Base-by-base conservation (phyloP, 345 rosid genomes). In the Lumnitzera littorea region DNA sequence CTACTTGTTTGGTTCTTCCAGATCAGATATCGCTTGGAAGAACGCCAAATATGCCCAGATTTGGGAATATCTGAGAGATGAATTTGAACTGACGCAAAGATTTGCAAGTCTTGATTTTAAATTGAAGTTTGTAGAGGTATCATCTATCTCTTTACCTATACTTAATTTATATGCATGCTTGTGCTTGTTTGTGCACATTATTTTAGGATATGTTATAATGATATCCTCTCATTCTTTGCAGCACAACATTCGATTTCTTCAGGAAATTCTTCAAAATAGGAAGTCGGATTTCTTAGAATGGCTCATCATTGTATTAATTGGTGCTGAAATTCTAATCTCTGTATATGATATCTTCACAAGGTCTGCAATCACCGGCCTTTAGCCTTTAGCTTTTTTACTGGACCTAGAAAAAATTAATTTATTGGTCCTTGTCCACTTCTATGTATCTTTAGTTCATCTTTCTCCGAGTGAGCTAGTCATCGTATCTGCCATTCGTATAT, bases 21-120 rank as follows among this genome's bases (percentile, higher is more conserved):
- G 98, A 77, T 94, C 96, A 13, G 99, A 94, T 70, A 94, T 90
- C 58, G 97, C 97, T 15, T 94, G 99, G 99, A 94, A 94, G 70
- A 89, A 94, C 73, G 99, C 96, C 4, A 94, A 90, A 70, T 94
- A 82, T 70, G 88, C 84, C 53, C 88, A 86, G 81, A 86, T 87
- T 80, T 85, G 92, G 92, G 95, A 91, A 74, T 91, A 81, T 67
- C 80, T 91, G n/a, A 81, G 98, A 67, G 98, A 88, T 63, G 97
- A 91, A 71, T 91, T 91, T 65, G 96, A 91, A 71, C 67, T 91
- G 63, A 80, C 91, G n/a, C 88, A 82, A 70, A 88, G 96, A 74
- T 91, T 91, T 68, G 96, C 89, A 50, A 88, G 83, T 76, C 97
- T 91, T 59, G 94, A 91, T 80, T 84, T 88, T 58, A 91, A 88